Conservation (phyloP, 2,329 filamentous ascomycete species). For the Setomelanomma holmii region DNA sequence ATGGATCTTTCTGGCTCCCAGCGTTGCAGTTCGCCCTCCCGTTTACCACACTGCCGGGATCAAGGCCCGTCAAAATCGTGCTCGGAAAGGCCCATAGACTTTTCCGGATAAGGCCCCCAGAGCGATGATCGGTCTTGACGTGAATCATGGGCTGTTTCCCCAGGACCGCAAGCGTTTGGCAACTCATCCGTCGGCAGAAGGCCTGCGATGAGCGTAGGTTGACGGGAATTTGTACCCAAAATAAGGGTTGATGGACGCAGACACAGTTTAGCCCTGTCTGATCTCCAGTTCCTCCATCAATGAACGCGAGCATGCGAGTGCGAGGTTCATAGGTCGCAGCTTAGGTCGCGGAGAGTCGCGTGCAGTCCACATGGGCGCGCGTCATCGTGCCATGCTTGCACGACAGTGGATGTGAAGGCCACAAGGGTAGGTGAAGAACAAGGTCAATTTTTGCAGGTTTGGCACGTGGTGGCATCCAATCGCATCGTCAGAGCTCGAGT, state of each 20-base stretch:
- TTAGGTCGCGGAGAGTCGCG: not conserved
- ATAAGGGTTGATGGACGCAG: not conserved
- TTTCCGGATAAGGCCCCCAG: constrained; percentile 18
- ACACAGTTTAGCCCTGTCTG: not conserved
- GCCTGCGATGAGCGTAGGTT: not conserved
- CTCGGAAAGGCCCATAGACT: constrained; percentile 17
- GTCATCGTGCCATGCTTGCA: not conserved
- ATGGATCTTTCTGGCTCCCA: constrained; percentile 4
- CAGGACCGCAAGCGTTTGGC: not conserved
- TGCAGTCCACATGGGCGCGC: not conserved
- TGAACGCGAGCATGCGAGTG: not conserved
- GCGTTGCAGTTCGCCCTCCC: constrained; percentile 19
- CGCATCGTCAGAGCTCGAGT: not conserved
- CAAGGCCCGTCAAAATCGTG: constrained; percentile 29
- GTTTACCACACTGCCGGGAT: constrained; percentile 33
- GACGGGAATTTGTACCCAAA: not conserved
- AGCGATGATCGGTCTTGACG: constrained; percentile 14
- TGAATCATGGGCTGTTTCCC: constrained; percentile 13
- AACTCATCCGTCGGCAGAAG: constrained; percentile 7
- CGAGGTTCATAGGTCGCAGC: not conserved
- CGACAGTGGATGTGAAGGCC: not conserved
- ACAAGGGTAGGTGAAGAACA: not conserved
- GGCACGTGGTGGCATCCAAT: not conserved
- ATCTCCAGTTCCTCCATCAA: too few species aligned
- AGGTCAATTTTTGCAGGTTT: not conserved